Conservation (phyloP, 2,329 filamentous ascomycete species). For the Sphaerulina vaccinii region DNA sequence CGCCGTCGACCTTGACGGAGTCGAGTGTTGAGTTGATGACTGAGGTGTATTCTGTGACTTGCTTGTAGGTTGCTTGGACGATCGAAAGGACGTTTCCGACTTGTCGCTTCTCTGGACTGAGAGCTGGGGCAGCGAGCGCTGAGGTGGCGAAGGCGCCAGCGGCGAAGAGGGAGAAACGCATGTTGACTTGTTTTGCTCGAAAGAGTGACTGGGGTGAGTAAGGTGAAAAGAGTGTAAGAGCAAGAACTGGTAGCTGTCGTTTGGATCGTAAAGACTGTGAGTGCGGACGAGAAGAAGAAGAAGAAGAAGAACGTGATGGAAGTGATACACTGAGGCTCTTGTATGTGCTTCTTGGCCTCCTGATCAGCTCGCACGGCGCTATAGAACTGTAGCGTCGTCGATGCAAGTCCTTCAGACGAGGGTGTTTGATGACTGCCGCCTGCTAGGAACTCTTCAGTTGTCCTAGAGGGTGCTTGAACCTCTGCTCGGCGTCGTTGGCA, state of each 20-base stretch:
- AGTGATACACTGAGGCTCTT: slow-evolving; percentile 7
- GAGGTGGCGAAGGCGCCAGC: slow-evolving; percentile 21
- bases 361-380: background rate
- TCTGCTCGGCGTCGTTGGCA: slow-evolving; percentile 1
- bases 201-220: slow-evolving; percentile 24
- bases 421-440: slow-evolving; percentile 5
- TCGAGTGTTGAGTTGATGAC: slow-evolving; percentile 12
- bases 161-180: slow-evolving; percentile 25
- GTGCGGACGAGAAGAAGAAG: slow-evolving; percentile 2
- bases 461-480: slow-evolving; percentile 1
- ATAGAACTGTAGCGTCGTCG: background rate
- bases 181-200: slow-evolving; percentile 19
- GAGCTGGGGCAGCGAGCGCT: slow-evolving; percentile 21
- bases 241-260: slow-evolving; percentile 16
- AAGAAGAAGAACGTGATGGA: background rate
- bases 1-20: background rate
- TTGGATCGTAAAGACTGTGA: slow-evolving; percentile 4
- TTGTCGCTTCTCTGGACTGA: slow-evolving; percentile 18
- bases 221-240: slow-evolving; percentile 7
- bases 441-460: background rate
- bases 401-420: slow-evolving; percentile 3
- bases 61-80: slow-evolving; percentile 13
- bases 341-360: slow-evolving; percentile 7
- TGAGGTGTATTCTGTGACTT: slow-evolving; percentile 15
- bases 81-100: slow-evolving; percentile 11